Evolutionary conservation across 768 basidiomycete genomes (phyloP).

Genomic region (Xerocomellus chrysenteron): DNA sequence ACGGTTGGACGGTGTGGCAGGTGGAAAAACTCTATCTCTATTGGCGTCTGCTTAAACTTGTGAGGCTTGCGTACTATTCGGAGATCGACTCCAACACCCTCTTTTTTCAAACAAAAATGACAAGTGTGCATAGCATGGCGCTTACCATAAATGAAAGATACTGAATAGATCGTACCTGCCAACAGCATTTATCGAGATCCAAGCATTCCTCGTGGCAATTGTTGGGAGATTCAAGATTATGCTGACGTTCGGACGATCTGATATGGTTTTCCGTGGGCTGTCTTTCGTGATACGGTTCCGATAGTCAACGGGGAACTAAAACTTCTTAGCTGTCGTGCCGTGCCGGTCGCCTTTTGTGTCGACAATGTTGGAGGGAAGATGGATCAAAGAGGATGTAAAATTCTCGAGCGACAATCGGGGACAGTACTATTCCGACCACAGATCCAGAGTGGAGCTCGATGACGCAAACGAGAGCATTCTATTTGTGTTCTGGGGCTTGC

Average conservation of each 20-base stretch:
- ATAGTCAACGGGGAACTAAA: slow-evolving; percentile 31
- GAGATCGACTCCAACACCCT: background rate
- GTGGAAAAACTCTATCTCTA: slow-evolving; percentile 14
- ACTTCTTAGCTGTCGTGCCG: slow-evolving; percentile 27
- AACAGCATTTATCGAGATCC: slow-evolving; percentile 46
- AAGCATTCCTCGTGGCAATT: slow-evolving; percentile 55
- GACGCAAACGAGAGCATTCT: background rate
- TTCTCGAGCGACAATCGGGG: background rate
- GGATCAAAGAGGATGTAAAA: background rate
- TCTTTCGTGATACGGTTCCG: slow-evolving; percentile 31
- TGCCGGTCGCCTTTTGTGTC: slow-evolving; percentile 13
- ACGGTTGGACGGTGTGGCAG: slow-evolving; percentile 16
- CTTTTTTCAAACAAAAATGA: background rate
- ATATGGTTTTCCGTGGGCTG: slow-evolving; percentile 29
- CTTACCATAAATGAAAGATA: slow-evolving; percentile 2
- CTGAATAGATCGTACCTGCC: background rate
- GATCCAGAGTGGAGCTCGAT: background rate
- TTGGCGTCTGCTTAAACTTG: slow-evolving; percentile 29
- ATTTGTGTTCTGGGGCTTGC: background rate
- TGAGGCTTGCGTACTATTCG: slow-evolving; percentile 2
- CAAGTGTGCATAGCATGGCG: slow-evolving; percentile 29
- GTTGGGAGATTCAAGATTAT: slow-evolving; percentile 52
- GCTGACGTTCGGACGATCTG: slow-evolving; percentile 23
- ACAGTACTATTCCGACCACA: background rate
- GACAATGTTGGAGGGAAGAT: background rate